These are phyloP conservation scores for Hypericum perforatum DNA, from an alignment of 345 rosid genomes.

Conservation along the genomic window DNA sequence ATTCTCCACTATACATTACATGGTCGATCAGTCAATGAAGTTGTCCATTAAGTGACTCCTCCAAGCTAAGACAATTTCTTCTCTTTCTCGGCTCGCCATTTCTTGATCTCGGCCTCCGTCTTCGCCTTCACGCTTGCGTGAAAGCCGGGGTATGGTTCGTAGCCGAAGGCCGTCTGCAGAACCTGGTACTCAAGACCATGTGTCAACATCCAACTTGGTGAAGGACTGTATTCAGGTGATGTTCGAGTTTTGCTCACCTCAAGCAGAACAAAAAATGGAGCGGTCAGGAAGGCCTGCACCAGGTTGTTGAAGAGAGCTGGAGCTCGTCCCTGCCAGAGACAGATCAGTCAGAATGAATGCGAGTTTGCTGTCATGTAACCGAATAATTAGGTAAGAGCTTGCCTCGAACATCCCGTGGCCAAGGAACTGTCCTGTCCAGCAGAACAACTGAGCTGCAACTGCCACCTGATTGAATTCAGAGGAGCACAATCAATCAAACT, in stretches of 20 bases:
- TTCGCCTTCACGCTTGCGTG: slow-evolving; percentile 31
- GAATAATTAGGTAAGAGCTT: slow-evolving; percentile 5
- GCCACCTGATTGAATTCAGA: slow-evolving; percentile 35
- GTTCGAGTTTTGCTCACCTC: slow-evolving; percentile 30
- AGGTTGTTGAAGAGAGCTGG: slow-evolving; percentile 57
- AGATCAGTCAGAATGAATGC: slow-evolving; percentile 2
- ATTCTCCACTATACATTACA: no score
- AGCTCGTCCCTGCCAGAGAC: slow-evolving; percentile 42
- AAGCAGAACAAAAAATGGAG: slow-evolving; percentile 54
- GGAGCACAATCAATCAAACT: no score
- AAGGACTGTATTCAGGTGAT: not conserved
- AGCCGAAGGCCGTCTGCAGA: slow-evolving; percentile 34
- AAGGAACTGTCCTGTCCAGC: slow-evolving; percentile 60
- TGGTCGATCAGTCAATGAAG: no score
- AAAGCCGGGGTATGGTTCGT: slow-evolving; percentile 55
- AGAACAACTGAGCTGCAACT: slow-evolving; percentile 40
- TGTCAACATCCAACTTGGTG: not conserved
- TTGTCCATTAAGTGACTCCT: no score
- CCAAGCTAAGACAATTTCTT: slow-evolving; percentile 1
- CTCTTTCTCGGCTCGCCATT: slow-evolving; percentile 41
- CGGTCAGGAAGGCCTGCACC: slow-evolving; percentile 49
- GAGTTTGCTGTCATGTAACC: not conserved
- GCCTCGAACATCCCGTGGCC: slow-evolving; percentile 64
- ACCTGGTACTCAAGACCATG: slow-evolving; percentile 24
- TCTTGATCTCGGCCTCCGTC: slow-evolving; percentile 29